These are phyloP conservation scores for Ephemerocybe angulata DNA, from an alignment of 768 basidiomycete genomes.

Conservation along the genomic window DNA sequence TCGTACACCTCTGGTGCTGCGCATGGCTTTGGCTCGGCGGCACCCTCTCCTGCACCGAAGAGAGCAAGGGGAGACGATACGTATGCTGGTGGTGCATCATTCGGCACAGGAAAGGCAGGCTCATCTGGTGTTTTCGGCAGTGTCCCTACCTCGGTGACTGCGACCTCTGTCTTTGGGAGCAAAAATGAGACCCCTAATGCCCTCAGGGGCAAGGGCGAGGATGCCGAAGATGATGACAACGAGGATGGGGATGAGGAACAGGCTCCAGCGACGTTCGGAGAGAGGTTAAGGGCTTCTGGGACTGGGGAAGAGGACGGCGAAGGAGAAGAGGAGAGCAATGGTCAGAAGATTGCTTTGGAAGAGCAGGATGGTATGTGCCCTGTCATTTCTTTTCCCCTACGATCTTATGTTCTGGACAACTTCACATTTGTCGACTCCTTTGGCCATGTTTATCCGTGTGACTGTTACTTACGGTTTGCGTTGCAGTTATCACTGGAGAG, in stretches of 20 bases:
- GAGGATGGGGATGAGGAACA: constrained; percentile 1
- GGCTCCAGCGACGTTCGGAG: constrained; percentile 1
- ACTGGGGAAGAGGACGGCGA: constrained; percentile 53
- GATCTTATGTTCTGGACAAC: not conserved
- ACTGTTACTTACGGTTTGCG: constrained; percentile 12
- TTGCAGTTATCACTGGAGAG: constrained; percentile 69
- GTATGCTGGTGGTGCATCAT: constrained; percentile 42
- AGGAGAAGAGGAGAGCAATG: constrained; percentile 34
- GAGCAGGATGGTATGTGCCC: constrained; percentile 62
- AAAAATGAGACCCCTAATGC: not conserved
- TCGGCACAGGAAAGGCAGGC: constrained; percentile 38
- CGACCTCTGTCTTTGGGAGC: constrained; percentile 7
- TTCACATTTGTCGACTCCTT: too few species aligned
- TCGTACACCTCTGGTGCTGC: constrained; percentile 49
- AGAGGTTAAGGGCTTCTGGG: constrained; percentile 35
- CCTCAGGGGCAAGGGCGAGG: not conserved
- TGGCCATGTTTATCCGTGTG: too few species aligned
- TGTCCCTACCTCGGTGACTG: constrained; percentile 7
- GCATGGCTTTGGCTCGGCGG: constrained; percentile 49
- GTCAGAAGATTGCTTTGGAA: constrained; percentile 44
- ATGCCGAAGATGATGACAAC: not conserved
- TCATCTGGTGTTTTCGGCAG: constrained; percentile 20
- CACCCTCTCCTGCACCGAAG: constrained; percentile 41
- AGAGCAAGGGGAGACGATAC: constrained; percentile 53
- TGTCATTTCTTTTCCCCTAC: constrained; percentile 1